Base-by-base conservation (phyloP, 768 basidiomycete species). In the Chalciporus pseudorubinellus region DNA sequence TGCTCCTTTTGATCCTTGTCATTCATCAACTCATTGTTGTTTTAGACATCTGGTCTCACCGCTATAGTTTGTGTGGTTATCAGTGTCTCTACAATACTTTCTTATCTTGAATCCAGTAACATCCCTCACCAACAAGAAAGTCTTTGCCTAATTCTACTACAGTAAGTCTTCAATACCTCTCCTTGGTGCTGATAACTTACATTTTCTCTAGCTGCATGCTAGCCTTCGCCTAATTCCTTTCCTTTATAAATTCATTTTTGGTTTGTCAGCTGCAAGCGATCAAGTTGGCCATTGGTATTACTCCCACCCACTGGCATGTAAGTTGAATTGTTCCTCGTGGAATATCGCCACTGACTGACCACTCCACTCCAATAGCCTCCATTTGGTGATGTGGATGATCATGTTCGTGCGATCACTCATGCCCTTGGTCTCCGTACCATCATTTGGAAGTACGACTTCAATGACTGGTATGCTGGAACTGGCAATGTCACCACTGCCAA, bases 101-200 rank as follows among this genome's bases (percentile, higher is more conserved):
- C 45, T 44, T 16, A 24, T 39, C 19, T 45, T 28, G 10, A 26
- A n/a, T 44, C 2, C 50, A 83, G 82, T 78, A 80, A 85, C 85
- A 0, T 61, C 80, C 2, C 72, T 85, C 38, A 67, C 75, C 9
- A 90, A 83, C 61, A 71, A 80, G 57, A 71, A 85, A 54, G 85
- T 81, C 4, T 88, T 90, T 51, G 88, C 88, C 4, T 89, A 92
- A 66, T 73, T 92, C 16, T 89, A 84, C 52, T 92, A 89, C 69
- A 82, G 81, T 79, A 56, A 31, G 80, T 66, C 10, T 47, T 5
- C 6, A 7, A 36, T 4, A 16, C 20, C 21, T 24, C 9, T 13
- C 0, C 4, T 22, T 43, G 4, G 39, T 31, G 21, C 62, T 64
- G 20, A 56, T 39, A 20, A 40, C 42, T 36, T 3, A 52, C n/a